Evolutionary conservation across 108 stramenopile species (phyloP), one percentile per base, ranked within the genome.

Genomic region (Nitzschia sp.): DNA sequence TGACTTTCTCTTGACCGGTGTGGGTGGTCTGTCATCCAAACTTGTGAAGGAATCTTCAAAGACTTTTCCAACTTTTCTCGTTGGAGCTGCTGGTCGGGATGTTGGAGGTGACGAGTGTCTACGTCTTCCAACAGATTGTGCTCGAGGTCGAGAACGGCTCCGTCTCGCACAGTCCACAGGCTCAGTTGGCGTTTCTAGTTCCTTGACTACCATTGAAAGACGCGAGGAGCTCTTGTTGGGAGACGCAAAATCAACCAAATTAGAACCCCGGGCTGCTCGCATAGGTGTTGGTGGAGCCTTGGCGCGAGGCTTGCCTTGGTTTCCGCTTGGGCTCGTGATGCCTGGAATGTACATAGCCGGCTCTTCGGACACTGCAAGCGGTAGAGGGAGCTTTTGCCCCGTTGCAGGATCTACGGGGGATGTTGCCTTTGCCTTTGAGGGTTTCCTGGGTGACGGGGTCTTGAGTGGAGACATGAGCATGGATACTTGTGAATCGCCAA

Each of bases 291-390:
- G 12, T 37, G 57, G 38, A 3, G 39, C 38, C 37, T 58, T 58
- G 29, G 57, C 29, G 48, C 3, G 15, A 54, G 53, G 29, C 29
- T 34, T 34, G 29, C 29, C 29, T 34, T 34, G 12, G 34, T 25
- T 38, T 20, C 38, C 9, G 57, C 57, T 58, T 2, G 38, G 57
- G 3, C n/a, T 11, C 11, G 57, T 58, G 29, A 58, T 58, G 14
- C 57, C 57, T 17, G 57, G 57, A 40, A 58, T 58, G 57, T 58
- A 58, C 15, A 58, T 38, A 8, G 29, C 17, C 3, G 46, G 17
- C 46, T 48, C 46, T 48, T 48, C 46, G n/a, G n/a, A n/a, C 46
- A 48, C 6, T 1, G 29, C 29, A 34, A 34, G 29, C 1, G 29
- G 29, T 34, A 34, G 29, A 34, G 29, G 29, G 1, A 34, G 29